Base-by-base conservation (phyloP, 805 yeast genomes). In the Barnettozyma siamensis region DNA sequence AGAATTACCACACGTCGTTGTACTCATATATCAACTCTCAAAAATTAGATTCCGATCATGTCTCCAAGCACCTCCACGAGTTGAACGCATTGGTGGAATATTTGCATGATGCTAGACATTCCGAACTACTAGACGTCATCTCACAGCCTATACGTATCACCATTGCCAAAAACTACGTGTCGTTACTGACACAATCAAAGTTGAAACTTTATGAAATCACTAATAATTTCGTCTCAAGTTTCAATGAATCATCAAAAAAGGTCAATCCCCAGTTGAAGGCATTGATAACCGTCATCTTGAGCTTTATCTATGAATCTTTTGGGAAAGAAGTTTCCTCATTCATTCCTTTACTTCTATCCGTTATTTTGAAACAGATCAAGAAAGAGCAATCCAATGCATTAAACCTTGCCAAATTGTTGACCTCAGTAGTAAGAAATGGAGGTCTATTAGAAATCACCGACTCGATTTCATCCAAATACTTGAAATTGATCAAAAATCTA, bases 251-350 rank as follows among this genome's bases (percentile, higher is more conserved):
- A 4, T 33, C 38, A 7, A 43, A 40, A 29, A 52, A 55, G 31
- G 59, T 59, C 28, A 53, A 54, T 15, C 37, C 42, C 0, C 51
- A 58, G 13, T 49, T 57, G 5, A 65, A 62, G 43, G 55, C 59
- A 21, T 12, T 63, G 18, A 56, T 65, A 7, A 49, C 49, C 30
- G 57, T 57, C 0, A 40, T 59, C 1, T 49, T 67, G 12, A 49
- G 49, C 1, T 59, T 55, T 15, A 40, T 66, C 4, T 59, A 61
- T 41, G 64, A 63, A 42, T 41, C 49, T 1, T 66, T 61, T 49
- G 62, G 64, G 1, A 53, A 56, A 11, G 59, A 59, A 10, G 44
- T 67, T 2, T 51, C 59, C 6, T 62, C 70, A 1, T 54, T 66
- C 31, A 51, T 57, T 2, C 66, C 72, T 7, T 42, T 62, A 5